Evolutionary conservation across 2,329 filamentous ascomycete genomes (phyloP), one percentile per base, ranked within the genome.

Genomic region (Botrytis medusae): DNA sequence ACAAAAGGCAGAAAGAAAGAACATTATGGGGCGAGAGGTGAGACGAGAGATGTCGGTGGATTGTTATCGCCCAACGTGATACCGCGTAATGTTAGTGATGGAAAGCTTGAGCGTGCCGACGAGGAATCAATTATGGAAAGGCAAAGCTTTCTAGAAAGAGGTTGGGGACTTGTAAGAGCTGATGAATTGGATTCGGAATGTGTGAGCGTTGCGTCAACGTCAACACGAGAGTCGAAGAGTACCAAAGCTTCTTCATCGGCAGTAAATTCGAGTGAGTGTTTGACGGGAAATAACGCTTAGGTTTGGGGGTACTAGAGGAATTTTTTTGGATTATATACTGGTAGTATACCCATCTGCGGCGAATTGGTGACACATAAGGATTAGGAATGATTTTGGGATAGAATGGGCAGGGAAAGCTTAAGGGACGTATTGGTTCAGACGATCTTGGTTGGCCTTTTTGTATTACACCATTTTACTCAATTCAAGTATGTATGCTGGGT

Each of bases 161-260:
- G 51, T 3, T 72, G 71, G 71, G 71, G 71, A 18, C 51, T 72
- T 2, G 62, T 72, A 25, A 68, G 46, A 37, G 29, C 44, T 2
- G 51, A 48, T 59, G 62, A 69, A 22, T 51, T 72, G 42, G 71
- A 72, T 40, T 72, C 71, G 22, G 71, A 72, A 32, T 72, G 71
- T n/a, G 71, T 72, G 6, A 72, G 71, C 32, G 7, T 72, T 4
- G 51, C 40, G 6, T 72, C 71, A 40, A 29, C 22, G 6, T 34
- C 63, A 4, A 60, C 71, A 1, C 22, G n/a, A 25, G 62, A 69
- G 14, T 60, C 61, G 29, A 59, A 60, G 22, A 59, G 51, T 20
- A 68, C 62, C 4, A 57, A 46, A 40, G 51, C 22, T 46, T 72
- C 61, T 64, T 57, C 65, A 32, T 57, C 65, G 1, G 51, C 18